Evolutionary conservation across 148 eudicot genomes (phyloP).

Genomic region (Mesembryanthemum crystallinum): DNA sequence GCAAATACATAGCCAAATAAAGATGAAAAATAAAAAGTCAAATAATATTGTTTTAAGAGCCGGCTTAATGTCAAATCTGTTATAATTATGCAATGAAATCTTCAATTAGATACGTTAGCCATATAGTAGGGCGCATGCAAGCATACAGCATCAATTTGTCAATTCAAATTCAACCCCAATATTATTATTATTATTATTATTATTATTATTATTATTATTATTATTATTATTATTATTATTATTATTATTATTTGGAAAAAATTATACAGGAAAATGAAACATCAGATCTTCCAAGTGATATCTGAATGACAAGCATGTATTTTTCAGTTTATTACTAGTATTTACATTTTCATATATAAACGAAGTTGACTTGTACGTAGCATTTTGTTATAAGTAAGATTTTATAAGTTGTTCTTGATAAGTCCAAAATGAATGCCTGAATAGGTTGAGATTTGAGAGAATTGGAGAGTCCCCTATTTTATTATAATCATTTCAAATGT

Average conservation of each 20-base stretch:
- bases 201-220: too few relatives aligned
- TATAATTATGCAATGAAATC: constrained; percentile 28
- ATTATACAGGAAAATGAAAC: not conserved
- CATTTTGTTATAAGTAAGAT: not conserved
- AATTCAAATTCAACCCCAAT: constrained; percentile 11
- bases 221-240: too few relatives aligned
- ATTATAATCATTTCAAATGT: too few relatives aligned
- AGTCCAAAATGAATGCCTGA: too few relatives aligned
- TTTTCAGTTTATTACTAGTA: not conserved
- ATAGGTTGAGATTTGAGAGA: too few relatives aligned
- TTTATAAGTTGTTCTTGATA: too few relatives aligned
- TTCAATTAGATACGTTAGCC: constrained; percentile 17
- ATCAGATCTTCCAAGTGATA: constrained; percentile 9
- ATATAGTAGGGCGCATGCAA: constrained; percentile 27
- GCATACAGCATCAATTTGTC: constrained; percentile 7
- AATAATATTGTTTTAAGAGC: constrained; percentile 16
- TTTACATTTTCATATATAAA: not conserved
- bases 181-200: too few relatives aligned
- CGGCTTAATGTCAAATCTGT: constrained; percentile 29
- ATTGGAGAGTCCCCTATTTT: too few relatives aligned
- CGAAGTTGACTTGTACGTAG: constrained; percentile 22
- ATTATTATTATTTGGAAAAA: too few relatives aligned
- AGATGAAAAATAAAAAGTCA: constrained; percentile 17
- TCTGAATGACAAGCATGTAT: constrained; percentile 21
- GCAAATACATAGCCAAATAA: not conserved